Evolutionary conservation across 1,284 basidiomycete species (phyloP), one percentile per base, ranked within the genome.

Genomic region (Exobasidium rhododendri): DNA sequence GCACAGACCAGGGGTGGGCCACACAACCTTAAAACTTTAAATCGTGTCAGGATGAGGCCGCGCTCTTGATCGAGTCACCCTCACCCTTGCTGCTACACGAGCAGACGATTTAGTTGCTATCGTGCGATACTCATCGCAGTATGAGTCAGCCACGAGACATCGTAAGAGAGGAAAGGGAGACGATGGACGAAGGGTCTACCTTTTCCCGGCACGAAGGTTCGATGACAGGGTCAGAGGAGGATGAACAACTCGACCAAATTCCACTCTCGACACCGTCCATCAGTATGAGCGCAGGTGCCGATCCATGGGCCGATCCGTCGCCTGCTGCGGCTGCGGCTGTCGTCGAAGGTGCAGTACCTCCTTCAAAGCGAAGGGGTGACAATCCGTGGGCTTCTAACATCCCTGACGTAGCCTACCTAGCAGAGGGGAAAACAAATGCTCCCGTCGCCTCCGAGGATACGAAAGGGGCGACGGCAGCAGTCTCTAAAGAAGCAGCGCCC

Each of bases 231-330:
- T n/a, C n/a, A 40, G 35, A 40, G 17, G 35, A 40, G 17, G 35
- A 40, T 7, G 35, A 40, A 10, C 17, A 7, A 7, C 17, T 40
- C 35, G 35, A 7, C 20, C 22, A 7, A 50, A 31, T 31, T 7
- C 47, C 29, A 31, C 10, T 31, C 47, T 10, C 47, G 13, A 32
- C 52, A 17, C 4, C 47, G 3, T 51, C 57, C 24, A 30, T 47
- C 3, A 52, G 40, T 28, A 58, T 58, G 57, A 49, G 43, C 43
- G 57, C 57, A 26, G 57, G 57, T 11, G 45, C 57, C 4, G 57
- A 58, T 47, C 57, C 57, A 4, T 58, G 57, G 57, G 57, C 57
- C 5, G 57, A 58, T 47, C 57, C 57, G 30, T 20, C 29, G 13
- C 28, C 43, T 58, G 46, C 46, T 14, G 20, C 40, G 13, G 20